Evolutionary conservation across 306 rosid species (phyloP), one percentile per base, ranked within the genome.

Genomic region (Cucurbita moschata): DNA sequence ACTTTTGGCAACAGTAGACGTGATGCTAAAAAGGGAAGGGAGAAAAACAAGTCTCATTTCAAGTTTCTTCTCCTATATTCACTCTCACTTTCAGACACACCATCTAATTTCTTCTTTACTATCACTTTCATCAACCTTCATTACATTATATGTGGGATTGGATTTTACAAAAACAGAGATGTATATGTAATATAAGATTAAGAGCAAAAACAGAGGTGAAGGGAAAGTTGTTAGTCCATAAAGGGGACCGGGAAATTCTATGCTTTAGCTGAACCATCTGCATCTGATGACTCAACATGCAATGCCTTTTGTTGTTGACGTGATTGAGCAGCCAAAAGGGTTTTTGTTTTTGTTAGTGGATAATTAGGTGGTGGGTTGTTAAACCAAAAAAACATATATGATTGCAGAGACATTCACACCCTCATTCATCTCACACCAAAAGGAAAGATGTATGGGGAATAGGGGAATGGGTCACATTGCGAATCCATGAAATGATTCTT

Each of bases 261-360:
- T 43, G 68, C 68, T 54, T 58, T 42, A 73, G 77, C 46, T 57
- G 66, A 43, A 42, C 59, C 68, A 73, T 72, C 76, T n/a, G 65
- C 51, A 72, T 72, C 76, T 39, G 67, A 73, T 73, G 77, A 54
- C 63, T 73, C 68, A 46, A 42, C 77, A 55, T 52, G 49, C 65
- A 43, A 67, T 14, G 7, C 72, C 55, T 67, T 73, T 73, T 73
- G 42, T 40, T 23, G 38, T 73, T 73, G 77, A 57, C 66, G 63
- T 73, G 77, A 73, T 73, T 73, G 77, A 73, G 77, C 59, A 54
- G 77, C 77, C 77, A 73, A 56, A 73, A 73, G 77, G 55, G 43
- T 43, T 57, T 73, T 64, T 64, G 71, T 64, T 64, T 21, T 43
- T 43, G 44, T 73, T 19, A 56, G 77, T 73, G 77, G 77, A 73